Evolutionary conservation across 108 stramenopile species (phyloP).

Genomic region (Cylindrotheca fusiformis): DNA sequence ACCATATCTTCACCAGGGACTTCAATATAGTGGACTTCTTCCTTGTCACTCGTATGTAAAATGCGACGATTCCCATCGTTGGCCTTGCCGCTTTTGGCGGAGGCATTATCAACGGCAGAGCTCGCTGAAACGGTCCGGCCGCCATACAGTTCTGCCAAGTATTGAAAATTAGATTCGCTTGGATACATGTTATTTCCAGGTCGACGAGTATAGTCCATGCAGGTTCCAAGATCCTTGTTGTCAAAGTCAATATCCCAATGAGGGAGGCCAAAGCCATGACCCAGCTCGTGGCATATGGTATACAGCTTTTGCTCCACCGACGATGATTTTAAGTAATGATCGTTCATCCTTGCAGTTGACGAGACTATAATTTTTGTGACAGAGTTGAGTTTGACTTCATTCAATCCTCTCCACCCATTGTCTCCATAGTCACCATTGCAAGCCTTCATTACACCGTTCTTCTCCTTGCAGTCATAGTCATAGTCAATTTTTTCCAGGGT

Average conservation of each 20-base stretch:
- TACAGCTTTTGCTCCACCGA: constrained; percentile 52
- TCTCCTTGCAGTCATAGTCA: constrained; percentile 52
- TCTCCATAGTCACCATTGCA: constrained; percentile 86
- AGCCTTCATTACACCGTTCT: constrained; percentile 52
- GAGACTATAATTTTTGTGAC: constrained; percentile 54
- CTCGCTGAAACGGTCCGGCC: constrained; percentile 28
- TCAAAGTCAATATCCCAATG: constrained; percentile 69
- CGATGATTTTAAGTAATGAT: constrained; percentile 62
- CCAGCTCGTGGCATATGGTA: constrained; percentile 70
- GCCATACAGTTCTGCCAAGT: constrained; percentile 68
- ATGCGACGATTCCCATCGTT: neutral
- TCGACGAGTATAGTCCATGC: constrained; percentile 69
- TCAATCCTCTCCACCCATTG: constrained; percentile 77
- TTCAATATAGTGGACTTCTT: neutral
- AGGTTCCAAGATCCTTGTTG: constrained; percentile 78
- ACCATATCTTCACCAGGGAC: neutral
- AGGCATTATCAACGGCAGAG: neutral
- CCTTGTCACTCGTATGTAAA: neutral
- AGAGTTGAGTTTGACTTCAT: constrained; percentile 49
- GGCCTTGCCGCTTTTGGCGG: neutral
- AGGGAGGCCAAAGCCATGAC: constrained; percentile 76
- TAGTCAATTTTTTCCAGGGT: constrained; percentile 14
- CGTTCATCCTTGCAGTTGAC: constrained; percentile 71
- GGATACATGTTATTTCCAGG: constrained; percentile 64
- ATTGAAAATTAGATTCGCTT: constrained; percentile 56